Percentiles rank a stretch among this genome's conserved stretches.
Evolutionary conservation across 2,329 filamentous ascomycete genomes (phyloP).

Genomic region (Botrytis squamosa): DNA sequence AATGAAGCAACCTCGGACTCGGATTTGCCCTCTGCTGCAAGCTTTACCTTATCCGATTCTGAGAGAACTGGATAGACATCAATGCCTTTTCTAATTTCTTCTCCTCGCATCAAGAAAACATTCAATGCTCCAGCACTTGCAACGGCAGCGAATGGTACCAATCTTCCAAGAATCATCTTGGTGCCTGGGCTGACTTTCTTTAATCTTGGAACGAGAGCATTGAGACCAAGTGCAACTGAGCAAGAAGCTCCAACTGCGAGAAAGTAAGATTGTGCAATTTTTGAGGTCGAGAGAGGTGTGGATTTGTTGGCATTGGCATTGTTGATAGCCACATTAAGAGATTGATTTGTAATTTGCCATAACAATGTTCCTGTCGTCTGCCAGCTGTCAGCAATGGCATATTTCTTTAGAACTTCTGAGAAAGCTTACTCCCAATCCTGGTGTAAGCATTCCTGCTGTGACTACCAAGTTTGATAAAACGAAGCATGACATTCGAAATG

Average conservation of each 20-base stretch:
- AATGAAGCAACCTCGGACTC: slow-evolving; percentile 68
- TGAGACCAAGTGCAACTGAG: slow-evolving; percentile 88
- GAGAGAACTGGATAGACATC: slow-evolving; percentile 84
- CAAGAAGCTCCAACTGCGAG: slow-evolving; percentile 91
- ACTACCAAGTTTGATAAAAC: slow-evolving; percentile 92
- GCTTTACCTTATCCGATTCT: slow-evolving; percentile 62
- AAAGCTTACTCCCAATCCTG: slow-evolving; percentile 66
- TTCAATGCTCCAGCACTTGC: slow-evolving; percentile 89
- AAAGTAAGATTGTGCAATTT: slow-evolving; percentile 85
- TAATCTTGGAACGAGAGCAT: slow-evolving; percentile 82
- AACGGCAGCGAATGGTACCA: slow-evolving; percentile 95
- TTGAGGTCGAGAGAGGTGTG: slow-evolving; percentile 75
- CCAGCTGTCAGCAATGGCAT: slow-evolving; percentile 22
- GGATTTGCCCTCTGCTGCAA: slow-evolving; percentile 56
- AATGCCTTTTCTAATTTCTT: slow-evolving; percentile 91
- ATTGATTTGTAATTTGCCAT: slow-evolving; percentile 97
- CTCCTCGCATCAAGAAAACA: slow-evolving; percentile 95
- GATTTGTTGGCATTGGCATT: slow-evolving; percentile 98
- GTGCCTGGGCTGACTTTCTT: slow-evolving; percentile 73
- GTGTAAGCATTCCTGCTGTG: slow-evolving; percentile 95
- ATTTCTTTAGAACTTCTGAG: not conserved
- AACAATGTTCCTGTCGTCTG: slow-evolving; percentile 79
- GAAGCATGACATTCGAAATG: slow-evolving; percentile 97
- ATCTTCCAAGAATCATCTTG: slow-evolving; percentile 72
- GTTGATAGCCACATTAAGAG: slow-evolving; percentile 97